phyloP scores from a whole-genome alignment of 257 asterid genomes.

The Jasminum sambac region DNA sequence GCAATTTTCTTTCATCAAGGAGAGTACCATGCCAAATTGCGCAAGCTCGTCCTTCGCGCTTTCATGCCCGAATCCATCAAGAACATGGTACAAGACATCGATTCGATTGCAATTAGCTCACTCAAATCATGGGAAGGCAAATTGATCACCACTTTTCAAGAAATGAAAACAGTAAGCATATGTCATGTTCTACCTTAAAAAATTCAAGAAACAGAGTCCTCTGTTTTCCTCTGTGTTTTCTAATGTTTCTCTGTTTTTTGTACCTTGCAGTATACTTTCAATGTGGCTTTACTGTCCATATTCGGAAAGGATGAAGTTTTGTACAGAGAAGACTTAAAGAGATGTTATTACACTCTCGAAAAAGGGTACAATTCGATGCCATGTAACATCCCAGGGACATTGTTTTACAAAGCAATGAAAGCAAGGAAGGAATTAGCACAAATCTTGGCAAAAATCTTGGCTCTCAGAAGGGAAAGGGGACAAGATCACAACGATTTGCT shows the following conservation, averaged over 20 bases:
- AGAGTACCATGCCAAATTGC: slow-evolving; percentile 60
- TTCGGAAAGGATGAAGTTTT: slow-evolving; percentile 62
- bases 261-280: slow-evolving; percentile 73
- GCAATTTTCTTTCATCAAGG: slow-evolving; percentile 80
- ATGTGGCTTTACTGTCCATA: slow-evolving; percentile 72
- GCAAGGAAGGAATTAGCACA: slow-evolving; percentile 61
- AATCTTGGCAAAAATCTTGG: slow-evolving; percentile 53
- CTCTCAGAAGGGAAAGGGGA: slow-evolving; percentile 40
- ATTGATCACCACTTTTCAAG: slow-evolving; percentile 65
- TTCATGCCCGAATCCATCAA: slow-evolving; percentile 69
- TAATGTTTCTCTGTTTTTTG: slow-evolving; percentile 14
- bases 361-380: slow-evolving; percentile 83
- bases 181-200: background rate
- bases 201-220: slow-evolving; percentile 30
- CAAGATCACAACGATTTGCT: slow-evolving; percentile 50
- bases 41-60: slow-evolving; percentile 70
- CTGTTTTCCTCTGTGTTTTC: slow-evolving; percentile 29
- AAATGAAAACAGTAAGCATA: slow-evolving; percentile 77
- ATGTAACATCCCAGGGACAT: slow-evolving; percentile 65
- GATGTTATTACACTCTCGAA: slow-evolving; percentile 65
- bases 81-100: slow-evolving; percentile 50
- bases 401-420: slow-evolving; percentile 71
- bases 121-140: slow-evolving; percentile 60
- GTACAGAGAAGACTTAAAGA: slow-evolving; percentile 74
- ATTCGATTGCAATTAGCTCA: slow-evolving; percentile 39